phyloP scores from a whole-genome alignment of 148 eudicot genomes.

The Bassia scoparia region DNA sequence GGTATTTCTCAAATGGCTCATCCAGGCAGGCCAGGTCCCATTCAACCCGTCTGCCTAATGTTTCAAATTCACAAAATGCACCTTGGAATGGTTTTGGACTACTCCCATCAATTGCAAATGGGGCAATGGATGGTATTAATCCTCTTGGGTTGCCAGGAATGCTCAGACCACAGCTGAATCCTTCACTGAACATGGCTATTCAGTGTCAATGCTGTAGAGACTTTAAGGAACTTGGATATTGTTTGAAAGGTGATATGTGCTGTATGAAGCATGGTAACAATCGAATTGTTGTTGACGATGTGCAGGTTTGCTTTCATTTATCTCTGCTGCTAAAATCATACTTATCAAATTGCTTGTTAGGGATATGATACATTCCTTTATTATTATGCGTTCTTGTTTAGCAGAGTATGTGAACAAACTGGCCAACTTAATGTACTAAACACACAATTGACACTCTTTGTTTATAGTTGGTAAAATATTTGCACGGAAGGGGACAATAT shows the following conservation, averaged over 20 bases:
- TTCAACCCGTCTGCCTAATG: constrained; percentile 56
- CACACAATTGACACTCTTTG: too few species aligned
- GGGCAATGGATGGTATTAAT: constrained; percentile 67
- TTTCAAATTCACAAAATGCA: constrained; percentile 52
- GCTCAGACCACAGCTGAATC: constrained; percentile 55
- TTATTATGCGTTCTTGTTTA: too few species aligned
- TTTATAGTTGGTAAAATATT: too few species aligned
- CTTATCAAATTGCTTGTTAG: constrained; percentile 8
- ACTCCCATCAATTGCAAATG: constrained; percentile 69
- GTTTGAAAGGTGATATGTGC: constrained; percentile 96
- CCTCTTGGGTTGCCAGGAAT: constrained; percentile 69
- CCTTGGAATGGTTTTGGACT: constrained; percentile 78
- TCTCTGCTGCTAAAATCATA: background rate
- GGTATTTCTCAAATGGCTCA: constrained; percentile 55
- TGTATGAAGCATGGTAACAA: constrained; percentile 98
- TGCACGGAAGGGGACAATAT: too few species aligned
- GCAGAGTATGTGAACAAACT: too few species aligned
- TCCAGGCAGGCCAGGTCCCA: constrained; percentile 44
- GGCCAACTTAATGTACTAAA: too few species aligned
- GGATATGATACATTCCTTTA: background rate
- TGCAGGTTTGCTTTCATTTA: constrained; percentile 55
- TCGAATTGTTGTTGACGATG: constrained; percentile 92
- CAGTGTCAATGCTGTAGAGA: constrained; percentile 87
- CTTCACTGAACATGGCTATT: constrained; percentile 55
- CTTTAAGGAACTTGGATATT: constrained; percentile 96